Base-by-base conservation (phyloP, 352 stramenopile genomes). In the Pythium pyrilobum region DNA sequence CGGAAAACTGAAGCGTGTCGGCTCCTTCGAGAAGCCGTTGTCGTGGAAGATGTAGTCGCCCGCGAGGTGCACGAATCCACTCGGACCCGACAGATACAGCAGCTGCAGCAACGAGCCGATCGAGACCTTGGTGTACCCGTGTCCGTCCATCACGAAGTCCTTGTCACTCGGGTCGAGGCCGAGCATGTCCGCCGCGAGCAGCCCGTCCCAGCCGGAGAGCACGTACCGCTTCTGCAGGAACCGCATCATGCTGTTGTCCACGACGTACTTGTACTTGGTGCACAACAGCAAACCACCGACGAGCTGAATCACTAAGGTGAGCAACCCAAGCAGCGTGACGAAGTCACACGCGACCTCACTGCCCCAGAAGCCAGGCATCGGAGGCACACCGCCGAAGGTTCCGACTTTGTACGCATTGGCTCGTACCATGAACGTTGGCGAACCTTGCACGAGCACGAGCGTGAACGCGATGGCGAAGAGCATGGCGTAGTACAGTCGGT, bases 271-370 rank as follows among this genome's bases (percentile, higher is more conserved):
- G 47, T 77, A 82, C n/a, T 64, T 62, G n/a, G 69, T 81, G 41
- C 27, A 45, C 11, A 36, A 10, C 21, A 54, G 16, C 20, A 80
- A 18, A 41, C 80, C 62, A 5, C 69, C 58, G 10, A 72, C 46
- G 40, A 75, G 25, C 7, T 46, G 8, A 1, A 69, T 66, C 21
- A 23, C 40, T 31, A 71, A 25, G 44, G 61, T 66, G n/a, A 83
- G 55, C 2, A 79, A 42, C 3, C 55, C 64, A 0, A 77, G 52
- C 25, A 81, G 51, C 13, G 74, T 55, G 5, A 64, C 44, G 31
- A 77, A 61, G 34, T 85, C 74, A 23, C 73, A 73, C 39, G 75
- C 71, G 44, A 82, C 67, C 41, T 85, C 74, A 36, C 61, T 85
- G 13, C 65, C 56, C 70, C 70, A 83, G 47, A 85, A 79, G 20